These are phyloP conservation scores for Seminavis robusta DNA, from an alignment of 108 stramenopile genomes.

Conservation along the genomic window DNA sequence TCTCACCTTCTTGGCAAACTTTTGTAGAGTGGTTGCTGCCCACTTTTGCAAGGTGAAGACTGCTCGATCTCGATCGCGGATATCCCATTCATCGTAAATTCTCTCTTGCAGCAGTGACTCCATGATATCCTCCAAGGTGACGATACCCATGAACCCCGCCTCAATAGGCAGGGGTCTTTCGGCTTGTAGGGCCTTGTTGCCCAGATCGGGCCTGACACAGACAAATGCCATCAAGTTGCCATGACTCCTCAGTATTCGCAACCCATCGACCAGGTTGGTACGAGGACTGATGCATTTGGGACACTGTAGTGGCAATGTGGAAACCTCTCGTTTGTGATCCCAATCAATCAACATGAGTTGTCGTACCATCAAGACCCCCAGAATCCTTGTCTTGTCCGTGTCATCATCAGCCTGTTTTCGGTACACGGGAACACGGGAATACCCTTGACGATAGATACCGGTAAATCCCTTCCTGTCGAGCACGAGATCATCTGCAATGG, in stretches of 20 bases:
- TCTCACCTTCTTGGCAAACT: slow-evolving; percentile 3
- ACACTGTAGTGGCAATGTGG: slow-evolving; percentile 36
- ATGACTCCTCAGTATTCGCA: slow-evolving; percentile 38
- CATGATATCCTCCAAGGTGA: slow-evolving; percentile 63
- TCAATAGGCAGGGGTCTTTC: slow-evolving; percentile 33
- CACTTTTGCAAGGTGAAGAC: slow-evolving; percentile 39
- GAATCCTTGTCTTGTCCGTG: slow-evolving; percentile 21
- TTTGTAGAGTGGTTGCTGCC: slow-evolving; percentile 34
- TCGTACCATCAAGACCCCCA: slow-evolving; percentile 56
- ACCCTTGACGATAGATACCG: slow-evolving; percentile 57
- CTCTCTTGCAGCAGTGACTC: slow-evolving; percentile 52
- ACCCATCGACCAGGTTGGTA: slow-evolving; percentile 45
- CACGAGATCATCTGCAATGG: slow-evolving; percentile 35
- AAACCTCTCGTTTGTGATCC: slow-evolving; percentile 48
- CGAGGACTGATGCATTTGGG: slow-evolving; percentile 52
- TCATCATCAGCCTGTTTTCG: slow-evolving; percentile 17
- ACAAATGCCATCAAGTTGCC: slow-evolving; percentile 65
- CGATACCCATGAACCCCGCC: slow-evolving; percentile 54
- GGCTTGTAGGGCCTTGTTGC: slow-evolving; percentile 32
- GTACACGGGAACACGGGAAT: slow-evolving; percentile 61
- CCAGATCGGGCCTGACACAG: slow-evolving; percentile 59
- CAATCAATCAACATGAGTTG: slow-evolving; percentile 68
- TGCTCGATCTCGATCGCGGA: slow-evolving; percentile 41
- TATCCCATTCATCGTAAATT: slow-evolving; percentile 58
- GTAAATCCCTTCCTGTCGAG: slow-evolving; percentile 44